Conservation (phyloP, 1,284 basidiomycete genomes). For the Trametes polyzona region DNA sequence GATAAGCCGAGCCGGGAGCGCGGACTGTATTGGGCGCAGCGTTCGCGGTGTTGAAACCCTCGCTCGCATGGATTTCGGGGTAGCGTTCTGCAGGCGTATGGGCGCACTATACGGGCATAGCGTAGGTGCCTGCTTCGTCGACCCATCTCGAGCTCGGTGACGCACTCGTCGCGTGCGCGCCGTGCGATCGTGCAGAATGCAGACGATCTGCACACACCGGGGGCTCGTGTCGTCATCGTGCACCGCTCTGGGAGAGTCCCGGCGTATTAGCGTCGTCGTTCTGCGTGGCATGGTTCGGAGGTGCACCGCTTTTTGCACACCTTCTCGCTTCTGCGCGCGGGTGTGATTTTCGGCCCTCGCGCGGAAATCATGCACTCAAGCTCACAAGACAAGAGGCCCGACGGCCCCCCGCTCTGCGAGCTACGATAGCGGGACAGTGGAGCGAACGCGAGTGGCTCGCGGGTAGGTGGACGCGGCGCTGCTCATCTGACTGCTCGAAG, state of each 20-base stretch:
- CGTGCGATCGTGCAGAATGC: not conserved
- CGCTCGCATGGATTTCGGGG: not conserved
- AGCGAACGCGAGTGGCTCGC: not conserved
- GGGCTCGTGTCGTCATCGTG: constrained; percentile 10
- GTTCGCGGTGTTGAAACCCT: constrained; percentile 16
- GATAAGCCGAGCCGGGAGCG: constrained; percentile 5
- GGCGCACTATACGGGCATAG: not conserved
- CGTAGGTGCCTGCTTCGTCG: not conserved
- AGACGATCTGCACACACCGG: not conserved
- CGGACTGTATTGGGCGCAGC: not conserved
- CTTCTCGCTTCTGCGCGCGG: not conserved
- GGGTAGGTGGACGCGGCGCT: not conserved
- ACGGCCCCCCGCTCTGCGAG: constrained; percentile 3
- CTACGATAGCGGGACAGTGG: not conserved
- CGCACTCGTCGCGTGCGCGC: not conserved
- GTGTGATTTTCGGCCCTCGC: not conserved
- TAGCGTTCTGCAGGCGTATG: not conserved
- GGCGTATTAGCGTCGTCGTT: constrained; percentile 1
- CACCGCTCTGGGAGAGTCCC: not conserved
- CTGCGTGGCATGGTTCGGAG: not conserved
- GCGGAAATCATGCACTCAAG: not conserved
- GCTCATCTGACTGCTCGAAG: constrained; percentile 1
- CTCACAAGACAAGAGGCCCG: not conserved
- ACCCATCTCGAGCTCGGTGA: not conserved
- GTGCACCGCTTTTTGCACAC: constrained; percentile 6